These are phyloP conservation scores for Uronychia binucleata DNA, from an alignment of 73 alveolate species.

Conservation along the genomic window DNA sequence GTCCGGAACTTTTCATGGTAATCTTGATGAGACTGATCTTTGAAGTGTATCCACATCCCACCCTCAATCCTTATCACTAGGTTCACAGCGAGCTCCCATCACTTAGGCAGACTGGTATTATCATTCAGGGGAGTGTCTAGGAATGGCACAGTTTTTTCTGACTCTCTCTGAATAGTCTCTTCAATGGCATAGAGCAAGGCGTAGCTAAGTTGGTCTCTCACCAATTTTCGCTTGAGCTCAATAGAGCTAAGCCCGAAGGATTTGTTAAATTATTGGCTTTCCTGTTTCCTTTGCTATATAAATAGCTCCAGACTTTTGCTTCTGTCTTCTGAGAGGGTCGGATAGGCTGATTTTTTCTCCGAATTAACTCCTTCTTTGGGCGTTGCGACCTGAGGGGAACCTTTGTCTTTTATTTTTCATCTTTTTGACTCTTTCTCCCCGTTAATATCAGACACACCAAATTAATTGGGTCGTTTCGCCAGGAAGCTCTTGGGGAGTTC, in stretches of 20 bases:
- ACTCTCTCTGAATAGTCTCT: constrained; percentile 19
- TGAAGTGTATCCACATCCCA: constrained; percentile 33
- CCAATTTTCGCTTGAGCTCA: constrained; percentile 13
- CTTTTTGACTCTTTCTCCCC: background rate
- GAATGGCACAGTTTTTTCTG: background rate
- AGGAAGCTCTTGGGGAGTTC: constrained; percentile 13
- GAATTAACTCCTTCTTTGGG: too few relatives aligned
- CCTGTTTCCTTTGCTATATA: background rate
- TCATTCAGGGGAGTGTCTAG: background rate
- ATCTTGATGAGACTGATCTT: constrained; percentile 16
- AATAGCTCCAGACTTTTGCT: constrained; percentile 14
- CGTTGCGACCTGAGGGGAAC: background rate
- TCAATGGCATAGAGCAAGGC: constrained; percentile 27
- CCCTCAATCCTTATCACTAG: constrained; percentile 30
- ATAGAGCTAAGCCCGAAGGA: background rate
- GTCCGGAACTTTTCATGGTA: constrained; percentile 27
- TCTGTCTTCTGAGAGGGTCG: constrained; percentile 7
- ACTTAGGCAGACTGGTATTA: background rate
- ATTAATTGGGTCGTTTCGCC: background rate
- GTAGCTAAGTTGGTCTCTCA: constrained; percentile 25
- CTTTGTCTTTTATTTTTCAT: background rate
- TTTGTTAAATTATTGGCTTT: constrained; percentile 8
- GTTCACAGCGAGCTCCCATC: background rate
- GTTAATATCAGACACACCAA: background rate
- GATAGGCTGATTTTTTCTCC: constrained; percentile 5